Conservation (phyloP, 345 rosid genomes). For the Angophora floribunda region DNA sequence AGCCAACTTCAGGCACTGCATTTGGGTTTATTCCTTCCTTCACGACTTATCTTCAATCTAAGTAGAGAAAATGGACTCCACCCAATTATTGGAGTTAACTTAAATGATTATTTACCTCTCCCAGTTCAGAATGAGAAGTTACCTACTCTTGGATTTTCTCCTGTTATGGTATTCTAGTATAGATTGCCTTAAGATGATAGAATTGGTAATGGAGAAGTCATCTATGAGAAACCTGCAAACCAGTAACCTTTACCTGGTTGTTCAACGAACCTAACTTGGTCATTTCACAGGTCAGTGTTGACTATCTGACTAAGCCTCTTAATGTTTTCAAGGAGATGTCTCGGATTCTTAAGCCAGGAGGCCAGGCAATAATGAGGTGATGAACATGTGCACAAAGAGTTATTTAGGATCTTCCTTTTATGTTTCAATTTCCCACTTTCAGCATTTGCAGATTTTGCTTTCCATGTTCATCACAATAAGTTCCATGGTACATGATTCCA, state of each 20-base stretch:
- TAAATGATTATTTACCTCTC: background rate
- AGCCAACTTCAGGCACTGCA: background rate
- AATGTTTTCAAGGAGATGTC: constrained; percentile 74
- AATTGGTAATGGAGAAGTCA: background rate
- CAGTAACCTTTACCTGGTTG: fast-evolving
- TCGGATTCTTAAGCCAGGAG: constrained; percentile 77
- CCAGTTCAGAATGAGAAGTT: background rate
- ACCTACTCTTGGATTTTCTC: background rate
- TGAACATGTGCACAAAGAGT: background rate
- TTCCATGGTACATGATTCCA: background rate
- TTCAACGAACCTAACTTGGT: background rate
- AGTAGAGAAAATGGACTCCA: background rate
- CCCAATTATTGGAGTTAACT: background rate
- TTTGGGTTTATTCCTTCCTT: background rate
- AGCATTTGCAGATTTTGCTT: background rate
- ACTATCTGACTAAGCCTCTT: constrained; percentile 77
- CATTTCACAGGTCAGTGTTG: constrained; percentile 67
- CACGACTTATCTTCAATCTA: background rate
- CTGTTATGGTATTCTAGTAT: background rate
- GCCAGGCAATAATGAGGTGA: constrained; percentile 74
- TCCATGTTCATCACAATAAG: background rate
- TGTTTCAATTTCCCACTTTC: background rate
- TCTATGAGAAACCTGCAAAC: background rate
- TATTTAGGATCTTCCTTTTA: background rate
- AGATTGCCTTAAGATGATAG: background rate